These are phyloP conservation scores for Venturia carpophila DNA, from an alignment of 2,329 filamentous ascomycete genomes.

Conservation along the genomic window DNA sequence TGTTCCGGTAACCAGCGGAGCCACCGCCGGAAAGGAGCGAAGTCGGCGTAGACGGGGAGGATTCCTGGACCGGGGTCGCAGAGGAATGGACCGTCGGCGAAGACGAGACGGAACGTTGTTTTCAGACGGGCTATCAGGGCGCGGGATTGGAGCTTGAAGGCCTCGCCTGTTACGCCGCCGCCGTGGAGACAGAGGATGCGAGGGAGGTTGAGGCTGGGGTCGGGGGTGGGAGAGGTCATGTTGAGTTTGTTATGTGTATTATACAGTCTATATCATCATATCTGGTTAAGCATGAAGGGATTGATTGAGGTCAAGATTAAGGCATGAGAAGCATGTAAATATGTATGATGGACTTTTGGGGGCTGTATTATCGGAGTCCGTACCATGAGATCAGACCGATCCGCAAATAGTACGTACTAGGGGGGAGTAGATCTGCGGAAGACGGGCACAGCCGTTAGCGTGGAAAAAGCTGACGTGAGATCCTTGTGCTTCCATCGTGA, in stretches of 20 bases:
- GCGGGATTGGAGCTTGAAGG: conserved; percentile 63
- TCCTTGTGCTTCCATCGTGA: no score
- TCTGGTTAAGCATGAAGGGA: neutral
- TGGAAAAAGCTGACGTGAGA: neutral
- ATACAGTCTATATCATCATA: neutral
- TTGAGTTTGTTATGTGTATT: neutral
- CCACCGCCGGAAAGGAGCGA: conserved; percentile 58
- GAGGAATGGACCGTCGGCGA: conserved; percentile 60
- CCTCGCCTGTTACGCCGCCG: conserved; percentile 62
- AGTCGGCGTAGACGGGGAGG: conserved; percentile 54
- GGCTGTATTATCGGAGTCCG: neutral
- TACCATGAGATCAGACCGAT: neutral
- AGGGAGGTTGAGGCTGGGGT: conserved; percentile 39
- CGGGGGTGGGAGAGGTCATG: conserved; percentile 6
- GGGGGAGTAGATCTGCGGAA: conserved; percentile 5
- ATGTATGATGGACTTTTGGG: neutral
- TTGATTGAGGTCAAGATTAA: no score
- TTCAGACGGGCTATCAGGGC: conserved; percentile 43
- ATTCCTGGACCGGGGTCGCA: conserved; percentile 55
- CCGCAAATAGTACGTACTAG: no score
- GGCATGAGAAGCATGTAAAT: no score
- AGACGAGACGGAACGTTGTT: conserved; percentile 60
- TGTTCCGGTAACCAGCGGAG: conserved; percentile 57
- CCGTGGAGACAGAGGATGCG: conserved; percentile 76
- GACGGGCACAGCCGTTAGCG: neutral